Conservation (phyloP, 129 eudicot genomes). For the Helianthus annuus region HanXRQr2.0-SUNRISE NC_035436.2:201318571-201319070, state of each 20-base stretch:
- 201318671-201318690: not conserved
- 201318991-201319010: too few relatives aligned
- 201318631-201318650: slow-evolving; percentile 7
- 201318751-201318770: slow-evolving; percentile 81
- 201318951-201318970: too few relatives aligned
- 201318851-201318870: slow-evolving; percentile 12
- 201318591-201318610: slow-evolving; percentile 76
- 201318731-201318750: slow-evolving; percentile 92
- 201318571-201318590: slow-evolving; percentile 30
- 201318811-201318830: slow-evolving; percentile 60
- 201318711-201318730: slow-evolving; percentile 93
- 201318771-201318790: slow-evolving; percentile 71
- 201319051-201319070: too few relatives aligned
- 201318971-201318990: too few relatives aligned
- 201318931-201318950: too few relatives aligned
- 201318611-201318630: slow-evolving; percentile 78
- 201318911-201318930: too few relatives aligned
- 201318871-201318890: slow-evolving; percentile 6
- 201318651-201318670: not conserved
- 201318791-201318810: slow-evolving; percentile 61
- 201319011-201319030: too few relatives aligned
- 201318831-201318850: slow-evolving; percentile 67
- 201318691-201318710: slow-evolving; percentile 68
- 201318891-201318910: not conserved
- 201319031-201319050: too few relatives aligned